These are phyloP conservation scores for Pouteria glomerata DNA, from an alignment of 148 eudicot species.

Conservation along the genomic window DNA sequence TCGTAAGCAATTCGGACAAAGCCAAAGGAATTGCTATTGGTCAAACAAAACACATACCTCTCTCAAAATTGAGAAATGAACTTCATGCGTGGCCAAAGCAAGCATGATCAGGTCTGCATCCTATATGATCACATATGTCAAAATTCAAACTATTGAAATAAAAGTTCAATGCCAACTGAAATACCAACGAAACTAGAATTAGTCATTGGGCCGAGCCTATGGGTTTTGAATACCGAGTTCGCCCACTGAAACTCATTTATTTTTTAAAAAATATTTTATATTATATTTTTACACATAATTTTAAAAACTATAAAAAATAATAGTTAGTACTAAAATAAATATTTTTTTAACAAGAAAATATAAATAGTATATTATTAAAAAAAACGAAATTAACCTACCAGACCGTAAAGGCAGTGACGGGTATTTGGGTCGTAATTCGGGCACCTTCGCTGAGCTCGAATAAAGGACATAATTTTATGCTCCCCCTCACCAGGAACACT, in stretches of 20 bases:
- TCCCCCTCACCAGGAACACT: conserved; percentile 59
- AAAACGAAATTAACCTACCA: conserved; percentile 18
- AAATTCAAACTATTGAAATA: too few relatives aligned
- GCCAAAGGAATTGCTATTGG: neutral
- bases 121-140: conserved; percentile 16
- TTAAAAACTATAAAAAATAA: too few relatives aligned
- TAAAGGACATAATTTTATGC: conserved; percentile 48
- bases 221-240: too few relatives aligned
- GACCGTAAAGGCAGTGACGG: conserved; percentile 41
- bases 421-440: conserved; percentile 38
- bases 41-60: conserved; percentile 22
- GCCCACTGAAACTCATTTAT: too few relatives aligned
- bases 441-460: conserved; percentile 27
- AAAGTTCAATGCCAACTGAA: neutral
- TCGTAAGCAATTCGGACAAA: neutral
- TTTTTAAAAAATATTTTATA: too few relatives aligned
- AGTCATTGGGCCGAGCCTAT: too few relatives aligned
- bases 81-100: conserved; percentile 41
- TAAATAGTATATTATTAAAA: too few relatives aligned
- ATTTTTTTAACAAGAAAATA: too few relatives aligned
- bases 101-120: conserved; percentile 53
- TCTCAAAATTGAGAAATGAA: conserved; percentile 42
- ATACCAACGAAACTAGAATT: too few relatives aligned
- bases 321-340: too few relatives aligned
- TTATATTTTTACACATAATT: too few relatives aligned